Base-by-base conservation (phyloP, 2,329 filamentous ascomycete species). In the Xylaria sp. region DNA sequence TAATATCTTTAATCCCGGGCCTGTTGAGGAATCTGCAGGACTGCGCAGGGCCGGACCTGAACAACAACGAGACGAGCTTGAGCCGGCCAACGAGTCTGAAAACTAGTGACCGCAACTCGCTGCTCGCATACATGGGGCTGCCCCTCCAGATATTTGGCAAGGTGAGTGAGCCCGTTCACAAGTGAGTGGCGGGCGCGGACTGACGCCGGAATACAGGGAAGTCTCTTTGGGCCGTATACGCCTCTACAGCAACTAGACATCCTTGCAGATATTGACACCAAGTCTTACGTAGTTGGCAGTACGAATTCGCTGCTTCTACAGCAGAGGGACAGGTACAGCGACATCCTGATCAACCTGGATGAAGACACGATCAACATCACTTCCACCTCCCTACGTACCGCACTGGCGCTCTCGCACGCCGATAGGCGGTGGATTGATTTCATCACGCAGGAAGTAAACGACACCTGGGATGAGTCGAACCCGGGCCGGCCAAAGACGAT, bases 381-480 rank as follows among this genome's bases (percentile, higher is more conserved):
- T 0, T 96, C 92, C 0, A 76, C 88, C 1, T 90, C 91, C 4
- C 79, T 99, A 13, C 87, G 89, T 44, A 76, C 80, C 37, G 92
- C 92, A 1, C 78, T 97, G 4, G 74, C 84, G 1, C 83, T 99
- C 2, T 94, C 94, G 0, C 87, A 87, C 8, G 89, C 94, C 1
- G 94, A 99, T 69, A 84, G 94, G 54, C 83, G 94, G 52, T 99
- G 94, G 93, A 97, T 99, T 63, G 94, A 99, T 74, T 92, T 92
- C 64, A 82, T 99, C 49, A 95, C 92, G 0, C 91, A 96, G 65
- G 90, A 92, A 38, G 91, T 99, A 19, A 90, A 94, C 66, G 92
- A 97, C 61, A 97, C 94, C 0, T 99, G 94, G 94, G 94, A 99
- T 69, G 91, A 96, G 39, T 78, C 86, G 4, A 93, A 97, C 66